Evolutionary conservation across 2,329 filamentous ascomycete genomes (phyloP), one percentile per base, ranked within the genome.

Genomic region (Aureobasidium pullulans): DNA sequence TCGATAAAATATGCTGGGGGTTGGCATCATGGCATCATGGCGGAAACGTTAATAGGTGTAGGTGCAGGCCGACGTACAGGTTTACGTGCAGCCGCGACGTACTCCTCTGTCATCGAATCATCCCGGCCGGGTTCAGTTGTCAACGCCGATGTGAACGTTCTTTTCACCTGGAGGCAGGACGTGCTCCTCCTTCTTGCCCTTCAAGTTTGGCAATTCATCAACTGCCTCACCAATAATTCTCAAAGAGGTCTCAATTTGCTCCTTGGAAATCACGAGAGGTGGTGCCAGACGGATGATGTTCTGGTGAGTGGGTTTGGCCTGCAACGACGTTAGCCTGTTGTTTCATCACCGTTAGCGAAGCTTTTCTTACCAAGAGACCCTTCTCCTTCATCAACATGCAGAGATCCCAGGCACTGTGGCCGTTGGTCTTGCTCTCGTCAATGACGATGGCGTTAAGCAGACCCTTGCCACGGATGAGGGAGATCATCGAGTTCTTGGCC

Each of bases 281-380:
- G 94, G 94, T n/a, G 94, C 94, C 63, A 99, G 87, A 60, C 94
- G 89, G 72, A 99, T 99, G 73, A 99, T 97, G 76, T 97, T 96
- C 70, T 96, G 87, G 75, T 99, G 94, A 6, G 94, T 99, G 32
- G 94, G 94, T 83, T 99, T 99, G 68, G 94, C 94, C 90, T 96
- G 72, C 70, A 61, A 43, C 23, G 48, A 32, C 37, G 61, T 70
- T 64, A 69, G 65, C 59, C 62, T 53, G 60, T 32, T 53, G 92
- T 10, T 93, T 91, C 63, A 96, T 87, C 72, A 43, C 70, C 69
- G 65, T 75, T 73, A 61, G 73, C 44, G 73, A 70, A 66, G 75
- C 71, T 70, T 69, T 67, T 64, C 69, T 64, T 66, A 95, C 90
- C 82, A 99, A 74, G 60, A 99, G 78, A 61, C 94, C 94, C 82